Conservation (phyloP, 169 alveolate species). For the Eimeria falciformis region DNA sequence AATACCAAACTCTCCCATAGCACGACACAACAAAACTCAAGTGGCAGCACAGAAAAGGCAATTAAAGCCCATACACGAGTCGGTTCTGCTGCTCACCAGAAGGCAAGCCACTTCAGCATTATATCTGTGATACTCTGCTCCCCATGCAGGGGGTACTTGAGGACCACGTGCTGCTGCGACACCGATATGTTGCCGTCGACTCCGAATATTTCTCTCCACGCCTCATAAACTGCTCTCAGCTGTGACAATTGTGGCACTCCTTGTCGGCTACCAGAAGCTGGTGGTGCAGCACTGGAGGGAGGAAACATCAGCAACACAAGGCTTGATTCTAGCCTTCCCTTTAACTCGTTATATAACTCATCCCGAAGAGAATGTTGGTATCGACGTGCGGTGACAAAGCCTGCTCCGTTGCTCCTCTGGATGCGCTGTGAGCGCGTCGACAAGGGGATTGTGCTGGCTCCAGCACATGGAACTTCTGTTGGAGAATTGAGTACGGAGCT, state of each 20-base stretch:
- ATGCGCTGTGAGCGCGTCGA: conserved; percentile 72
- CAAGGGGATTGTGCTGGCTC: not conserved
- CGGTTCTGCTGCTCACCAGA: conserved; percentile 38
- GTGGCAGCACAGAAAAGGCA: not conserved
- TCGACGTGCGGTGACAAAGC: conserved; percentile 47
- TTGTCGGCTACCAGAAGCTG: conserved; percentile 12
- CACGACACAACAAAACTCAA: not conserved
- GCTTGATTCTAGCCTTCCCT: conserved; percentile 30
- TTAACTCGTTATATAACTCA: conserved; percentile 35
- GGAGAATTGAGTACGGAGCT: not conserved
- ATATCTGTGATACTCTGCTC: conserved; percentile 62
- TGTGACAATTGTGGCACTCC: conserved; percentile 31
- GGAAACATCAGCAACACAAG: conserved; percentile 50
- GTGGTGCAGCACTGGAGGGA: conserved; percentile 4
- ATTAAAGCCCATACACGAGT: not conserved
- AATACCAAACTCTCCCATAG: not conserved
- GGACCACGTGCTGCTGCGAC: not conserved
- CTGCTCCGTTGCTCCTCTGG: conserved; percentile 62
- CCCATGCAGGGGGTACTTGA: conserved; percentile 13
- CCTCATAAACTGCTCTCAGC: conserved; percentile 25
- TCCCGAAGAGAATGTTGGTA: conserved; percentile 52
- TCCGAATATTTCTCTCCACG: conserved; percentile 55
- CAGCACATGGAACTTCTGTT: not conserved
- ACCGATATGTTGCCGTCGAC: not conserved
- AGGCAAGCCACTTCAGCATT: conserved; percentile 53